phyloP scores from a whole-genome alignment of 1,284 basidiomycete genomes.

The Amylostereum areolatum region DNA sequence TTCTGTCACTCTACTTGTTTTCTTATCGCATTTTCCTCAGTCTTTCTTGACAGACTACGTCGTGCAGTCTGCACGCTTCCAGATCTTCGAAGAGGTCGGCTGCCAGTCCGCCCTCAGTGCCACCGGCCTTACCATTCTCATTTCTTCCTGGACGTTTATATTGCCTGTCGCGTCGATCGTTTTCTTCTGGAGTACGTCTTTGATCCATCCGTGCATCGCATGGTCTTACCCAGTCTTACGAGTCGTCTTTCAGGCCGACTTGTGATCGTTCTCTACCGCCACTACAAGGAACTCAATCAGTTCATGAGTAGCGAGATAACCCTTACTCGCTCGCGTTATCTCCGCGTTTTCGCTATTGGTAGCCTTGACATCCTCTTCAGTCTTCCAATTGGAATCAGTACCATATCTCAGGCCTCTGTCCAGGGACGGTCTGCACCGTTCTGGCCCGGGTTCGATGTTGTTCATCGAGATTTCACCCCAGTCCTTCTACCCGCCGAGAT shows the following conservation, averaged over 20 bases:
- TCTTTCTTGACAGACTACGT: neutral
- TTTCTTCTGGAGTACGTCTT: neutral
- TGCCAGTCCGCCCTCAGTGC: neutral
- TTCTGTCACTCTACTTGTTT: neutral
- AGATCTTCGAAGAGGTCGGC: neutral
- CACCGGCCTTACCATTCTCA: neutral
- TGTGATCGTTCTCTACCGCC: no score
- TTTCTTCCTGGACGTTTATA: neutral
- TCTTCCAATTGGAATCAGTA: neutral
- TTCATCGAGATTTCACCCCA: neutral
- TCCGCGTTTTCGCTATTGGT: neutral
- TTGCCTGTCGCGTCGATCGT: neutral
- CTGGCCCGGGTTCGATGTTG: neutral
- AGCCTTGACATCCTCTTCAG: neutral
- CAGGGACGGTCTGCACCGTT: neutral
- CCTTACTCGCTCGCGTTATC: neutral
- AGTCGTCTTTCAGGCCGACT: no score
- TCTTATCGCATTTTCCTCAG: neutral
- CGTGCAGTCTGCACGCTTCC: neutral
- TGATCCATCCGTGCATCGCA: no score
- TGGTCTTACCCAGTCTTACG: no score
- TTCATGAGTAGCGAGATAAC: no score
- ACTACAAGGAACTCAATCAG: no score
- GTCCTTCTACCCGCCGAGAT: neutral
- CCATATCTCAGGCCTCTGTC: neutral